These are phyloP conservation scores for Aphanocladium album DNA, from an alignment of 2,329 filamentous ascomycete genomes.

Conservation along the genomic window DNA sequence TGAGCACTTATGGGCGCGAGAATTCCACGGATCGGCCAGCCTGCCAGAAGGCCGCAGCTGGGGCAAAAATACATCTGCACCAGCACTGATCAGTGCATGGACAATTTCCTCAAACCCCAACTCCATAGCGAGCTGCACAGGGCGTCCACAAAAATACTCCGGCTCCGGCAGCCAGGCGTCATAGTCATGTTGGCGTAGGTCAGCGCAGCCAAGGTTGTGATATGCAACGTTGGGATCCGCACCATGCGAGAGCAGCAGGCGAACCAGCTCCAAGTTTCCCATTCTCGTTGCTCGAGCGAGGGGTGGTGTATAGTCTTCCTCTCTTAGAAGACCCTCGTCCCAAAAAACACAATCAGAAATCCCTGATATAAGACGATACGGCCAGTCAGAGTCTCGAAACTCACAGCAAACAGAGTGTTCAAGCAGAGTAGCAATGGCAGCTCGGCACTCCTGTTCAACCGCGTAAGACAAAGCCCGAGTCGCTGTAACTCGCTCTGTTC, in stretches of 20 bases:
- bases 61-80: background rate
- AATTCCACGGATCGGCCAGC: background rate
- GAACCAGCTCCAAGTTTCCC: background rate
- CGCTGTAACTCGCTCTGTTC: background rate
- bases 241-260: slow-evolving; percentile 2
- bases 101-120: background rate
- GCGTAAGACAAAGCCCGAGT: background rate
- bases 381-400: slow-evolving; percentile 3
- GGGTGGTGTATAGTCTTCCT: background rate
- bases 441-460: background rate
- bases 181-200: background rate
- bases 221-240: slow-evolving; percentile 8
- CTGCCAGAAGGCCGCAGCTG: background rate
- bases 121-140: slow-evolving; percentile 3
- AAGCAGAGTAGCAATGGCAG: background rate
- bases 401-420: background rate
- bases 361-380: too few relatives aligned
- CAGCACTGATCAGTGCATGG: background rate
- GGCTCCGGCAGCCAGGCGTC: background rate
- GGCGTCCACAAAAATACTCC: background rate
- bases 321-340: background rate
- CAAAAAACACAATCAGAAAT: too few relatives aligned
- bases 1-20: background rate
- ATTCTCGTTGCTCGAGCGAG: slow-evolving; percentile 3
- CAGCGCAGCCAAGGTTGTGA: background rate